Conservation (phyloP, 1,139 yeast genomes). For the Blastobotrys arbuscula region DNA sequence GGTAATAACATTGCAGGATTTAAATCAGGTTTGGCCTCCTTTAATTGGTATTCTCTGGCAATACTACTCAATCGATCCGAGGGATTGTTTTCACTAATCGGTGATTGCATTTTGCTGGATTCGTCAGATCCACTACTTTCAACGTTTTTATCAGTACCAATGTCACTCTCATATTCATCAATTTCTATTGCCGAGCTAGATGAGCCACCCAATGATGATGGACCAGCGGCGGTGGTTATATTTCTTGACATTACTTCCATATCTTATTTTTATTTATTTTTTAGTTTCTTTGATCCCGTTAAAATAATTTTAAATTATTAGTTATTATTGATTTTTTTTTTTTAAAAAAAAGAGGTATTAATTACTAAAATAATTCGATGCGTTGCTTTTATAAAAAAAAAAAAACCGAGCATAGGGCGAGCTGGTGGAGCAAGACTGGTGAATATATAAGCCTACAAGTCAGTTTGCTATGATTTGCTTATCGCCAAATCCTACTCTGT, state of each 20-base stretch:
- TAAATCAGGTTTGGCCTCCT: background rate
- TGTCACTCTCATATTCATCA: background rate
- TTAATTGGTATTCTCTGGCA: background rate
- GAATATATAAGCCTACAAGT: too few species aligned
- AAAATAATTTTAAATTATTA: too few species aligned
- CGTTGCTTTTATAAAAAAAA: too few species aligned
- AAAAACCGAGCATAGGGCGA: too few species aligned
- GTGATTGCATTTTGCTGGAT: background rate
- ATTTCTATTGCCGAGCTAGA: background rate
- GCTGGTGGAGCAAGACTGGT: too few species aligned
- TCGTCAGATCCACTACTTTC: background rate
- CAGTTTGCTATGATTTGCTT: too few species aligned
- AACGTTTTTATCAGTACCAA: background rate
- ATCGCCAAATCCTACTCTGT: too few species aligned
- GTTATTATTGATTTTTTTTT: too few species aligned
- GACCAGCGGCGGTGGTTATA: background rate
- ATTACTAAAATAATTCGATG: too few species aligned
- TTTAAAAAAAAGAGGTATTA: too few species aligned
- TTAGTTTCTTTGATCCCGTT: too few species aligned
- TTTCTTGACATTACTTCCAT: background rate
- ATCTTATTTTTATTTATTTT: too few species aligned
- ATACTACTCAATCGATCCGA: background rate
- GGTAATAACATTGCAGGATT: background rate
- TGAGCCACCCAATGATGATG: background rate
- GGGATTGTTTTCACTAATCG: background rate